Evolutionary conservation across 352 stramenopile species (phyloP).

Genomic region (Pythium guiyangense): DNA sequence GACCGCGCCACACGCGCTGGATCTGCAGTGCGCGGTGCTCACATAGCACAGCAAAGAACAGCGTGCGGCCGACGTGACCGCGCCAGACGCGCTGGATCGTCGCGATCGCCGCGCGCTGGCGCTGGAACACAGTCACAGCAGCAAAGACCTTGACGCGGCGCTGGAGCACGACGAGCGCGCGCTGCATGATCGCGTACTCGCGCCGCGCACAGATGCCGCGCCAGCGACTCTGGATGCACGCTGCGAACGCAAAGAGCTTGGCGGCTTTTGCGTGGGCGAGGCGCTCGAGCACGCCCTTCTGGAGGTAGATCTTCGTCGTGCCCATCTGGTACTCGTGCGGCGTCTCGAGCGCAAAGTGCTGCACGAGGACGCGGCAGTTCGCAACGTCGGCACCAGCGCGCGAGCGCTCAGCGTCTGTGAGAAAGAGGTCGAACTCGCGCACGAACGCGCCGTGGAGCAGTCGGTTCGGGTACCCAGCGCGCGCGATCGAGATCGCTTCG

Average conservation of each 20-base stretch:
- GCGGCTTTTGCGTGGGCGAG: conserved; percentile 59
- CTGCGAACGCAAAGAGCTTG: conserved; percentile 60
- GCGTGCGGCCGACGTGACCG: conserved; percentile 22
- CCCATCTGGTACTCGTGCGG: conserved; percentile 80
- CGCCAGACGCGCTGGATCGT: conserved; percentile 32
- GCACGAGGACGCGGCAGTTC: conserved; percentile 52
- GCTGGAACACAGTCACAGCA: conserved; percentile 26
- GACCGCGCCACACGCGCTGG: conserved; percentile 41
- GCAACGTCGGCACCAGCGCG: conserved; percentile 13
- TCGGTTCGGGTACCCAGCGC: conserved; percentile 72
- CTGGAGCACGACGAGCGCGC: conserved; percentile 43
- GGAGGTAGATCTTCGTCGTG: conserved; percentile 84
- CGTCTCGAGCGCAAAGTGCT: conserved; percentile 53
- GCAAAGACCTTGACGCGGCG: conserved; percentile 46
- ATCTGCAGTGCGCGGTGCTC: conserved; percentile 38
- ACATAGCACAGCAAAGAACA: conserved; percentile 20
- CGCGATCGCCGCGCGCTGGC: conserved; percentile 12
- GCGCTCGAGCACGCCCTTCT: conserved; percentile 72
- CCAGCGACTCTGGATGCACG: conserved; percentile 62
- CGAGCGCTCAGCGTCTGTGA: conserved; percentile 32
- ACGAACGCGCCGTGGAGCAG: conserved; percentile 75
- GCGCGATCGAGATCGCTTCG: conserved; percentile 73
- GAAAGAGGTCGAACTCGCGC: conserved; percentile 63
- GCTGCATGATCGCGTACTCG: conserved; percentile 26
- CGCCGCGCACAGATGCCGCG: conserved; percentile 36